These are phyloP conservation scores for Boletus barrowsii DNA, from an alignment of 768 basidiomycete genomes.

Conservation along the genomic window DNA sequence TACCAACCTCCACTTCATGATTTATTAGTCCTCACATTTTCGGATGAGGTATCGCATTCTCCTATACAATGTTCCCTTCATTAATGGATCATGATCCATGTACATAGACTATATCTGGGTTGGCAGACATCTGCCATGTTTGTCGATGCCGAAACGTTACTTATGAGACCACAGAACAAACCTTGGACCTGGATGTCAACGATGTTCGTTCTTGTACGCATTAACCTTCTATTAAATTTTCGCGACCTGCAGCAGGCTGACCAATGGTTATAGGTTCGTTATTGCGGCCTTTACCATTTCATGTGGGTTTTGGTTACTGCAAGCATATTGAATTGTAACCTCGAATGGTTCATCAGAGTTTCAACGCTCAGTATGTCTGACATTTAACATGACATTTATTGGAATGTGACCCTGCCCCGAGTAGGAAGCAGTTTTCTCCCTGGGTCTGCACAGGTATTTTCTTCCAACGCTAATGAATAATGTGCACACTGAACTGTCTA, in stretches of 20 bases:
- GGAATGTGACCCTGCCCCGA: neutral
- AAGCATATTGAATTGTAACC: neutral
- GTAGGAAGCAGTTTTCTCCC: slow-evolving; percentile 3
- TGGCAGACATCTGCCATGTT: neutral
- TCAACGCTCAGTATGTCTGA: neutral
- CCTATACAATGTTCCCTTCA: neutral
- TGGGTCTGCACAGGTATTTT: neutral
- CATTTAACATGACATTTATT: neutral
- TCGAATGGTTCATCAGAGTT: neutral
- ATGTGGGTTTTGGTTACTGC: neutral
- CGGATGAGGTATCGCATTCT: slow-evolving; percentile 4
- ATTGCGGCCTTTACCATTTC: neutral
- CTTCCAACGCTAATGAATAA: neutral
- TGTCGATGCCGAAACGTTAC: neutral
- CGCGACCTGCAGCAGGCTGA: neutral
- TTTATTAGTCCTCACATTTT: slow-evolving; percentile 5
- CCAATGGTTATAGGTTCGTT: slow-evolving; percentile 4
- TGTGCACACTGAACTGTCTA: neutral
- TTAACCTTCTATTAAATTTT: neutral
- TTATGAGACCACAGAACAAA: slow-evolving; percentile 1
- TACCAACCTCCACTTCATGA: neutral
- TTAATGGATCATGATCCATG: neutral
- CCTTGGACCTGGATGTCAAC: slow-evolving; percentile 10
- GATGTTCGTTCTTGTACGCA: slow-evolving; percentile 6
- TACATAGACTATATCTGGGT: slow-evolving; percentile 15